These are phyloP conservation scores for Kockiozyma suomiensis DNA, from an alignment of 805 yeast species.

Conservation along the genomic window DNA sequence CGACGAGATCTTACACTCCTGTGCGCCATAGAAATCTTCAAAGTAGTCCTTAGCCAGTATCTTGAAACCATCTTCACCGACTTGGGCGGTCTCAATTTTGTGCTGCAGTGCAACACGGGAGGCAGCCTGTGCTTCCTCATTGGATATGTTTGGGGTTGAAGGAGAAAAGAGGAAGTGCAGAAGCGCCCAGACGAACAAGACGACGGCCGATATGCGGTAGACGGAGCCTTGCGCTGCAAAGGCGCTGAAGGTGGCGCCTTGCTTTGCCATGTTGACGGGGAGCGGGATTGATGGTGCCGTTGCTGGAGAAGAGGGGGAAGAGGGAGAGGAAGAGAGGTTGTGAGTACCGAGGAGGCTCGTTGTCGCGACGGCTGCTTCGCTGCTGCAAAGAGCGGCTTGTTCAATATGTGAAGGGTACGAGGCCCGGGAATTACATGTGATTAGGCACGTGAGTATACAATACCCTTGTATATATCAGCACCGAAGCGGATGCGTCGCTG, in stretches of 20 bases:
- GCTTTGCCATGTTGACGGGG: conserved; percentile 22
- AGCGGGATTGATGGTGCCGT: conserved; percentile 9
- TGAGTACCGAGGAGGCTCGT: neutral
- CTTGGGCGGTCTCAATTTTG: conserved; percentile 22
- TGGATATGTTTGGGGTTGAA: conserved; percentile 10
- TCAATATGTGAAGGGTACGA: neutral
- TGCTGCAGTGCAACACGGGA: conserved; percentile 26
- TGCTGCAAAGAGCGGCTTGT: neutral
- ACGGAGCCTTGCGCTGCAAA: conserved; percentile 25
- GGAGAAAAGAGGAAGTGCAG: conserved; percentile 22
- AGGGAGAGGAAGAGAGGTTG: neutral
- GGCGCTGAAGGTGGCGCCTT: conserved; percentile 18
- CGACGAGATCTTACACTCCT: conserved; percentile 29
- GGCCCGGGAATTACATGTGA: neutral
- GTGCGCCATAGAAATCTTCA: conserved; percentile 31
- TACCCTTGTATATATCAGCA: neutral
- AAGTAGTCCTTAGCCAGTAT: conserved; percentile 17
- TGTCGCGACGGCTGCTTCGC: neutral
- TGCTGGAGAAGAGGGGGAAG: neutral
- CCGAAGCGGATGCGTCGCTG: too few species aligned
- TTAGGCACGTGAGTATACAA: neutral
- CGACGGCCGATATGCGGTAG: conserved; percentile 29
- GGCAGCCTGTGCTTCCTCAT: conserved; percentile 27
- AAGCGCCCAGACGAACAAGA: conserved; percentile 24
- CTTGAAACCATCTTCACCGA: conserved; percentile 31